phyloP scores from a whole-genome alignment of 2,329 filamentous ascomycete genomes.

The Calycina herbarum region DNA sequence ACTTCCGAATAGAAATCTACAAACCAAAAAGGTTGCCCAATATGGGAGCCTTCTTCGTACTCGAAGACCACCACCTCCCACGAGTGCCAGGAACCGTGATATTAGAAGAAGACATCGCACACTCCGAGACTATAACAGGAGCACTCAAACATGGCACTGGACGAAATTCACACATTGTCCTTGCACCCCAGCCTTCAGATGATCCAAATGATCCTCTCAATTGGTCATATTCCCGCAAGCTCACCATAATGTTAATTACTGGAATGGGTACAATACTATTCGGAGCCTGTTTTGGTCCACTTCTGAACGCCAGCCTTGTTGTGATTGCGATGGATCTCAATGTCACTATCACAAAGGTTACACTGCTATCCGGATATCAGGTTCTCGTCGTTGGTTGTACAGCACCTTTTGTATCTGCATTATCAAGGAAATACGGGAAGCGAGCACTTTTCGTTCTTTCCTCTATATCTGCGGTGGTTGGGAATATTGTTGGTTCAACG shows the following conservation, averaged over 20 bases:
- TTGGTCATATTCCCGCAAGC: slow-evolving; percentile 42
- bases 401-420: slow-evolving; percentile 27
- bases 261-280: slow-evolving; percentile 43
- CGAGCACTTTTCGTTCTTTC: slow-evolving; percentile 23
- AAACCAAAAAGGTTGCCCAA: not conserved
- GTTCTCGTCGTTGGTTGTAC: slow-evolving; percentile 25
- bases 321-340: slow-evolving; percentile 22
- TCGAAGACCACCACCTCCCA: slow-evolving; percentile 22
- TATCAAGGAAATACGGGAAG: slow-evolving; percentile 29
- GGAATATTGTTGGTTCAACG: slow-evolving; percentile 24
- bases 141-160: slow-evolving; percentile 27
- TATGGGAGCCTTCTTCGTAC: slow-evolving; percentile 21
- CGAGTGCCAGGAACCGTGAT: slow-evolving; percentile 26
- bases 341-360: slow-evolving; percentile 25
- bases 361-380: slow-evolving; percentile 30
- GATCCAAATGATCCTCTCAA: slow-evolving; percentile 52
- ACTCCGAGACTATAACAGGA: slow-evolving; percentile 22
- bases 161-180: slow-evolving; percentile 22
- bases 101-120: slow-evolving; percentile 24
- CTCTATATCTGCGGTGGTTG: slow-evolving; percentile 22
- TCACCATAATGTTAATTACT: slow-evolving; percentile 42
- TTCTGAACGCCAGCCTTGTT: slow-evolving; percentile 23
- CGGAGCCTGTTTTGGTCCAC: slow-evolving; percentile 20
- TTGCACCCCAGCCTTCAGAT: slow-evolving; percentile 46
- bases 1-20: not conserved